Conservation (phyloP, 1,139 yeast species). For the Yamadazyma triangularis region DNA sequence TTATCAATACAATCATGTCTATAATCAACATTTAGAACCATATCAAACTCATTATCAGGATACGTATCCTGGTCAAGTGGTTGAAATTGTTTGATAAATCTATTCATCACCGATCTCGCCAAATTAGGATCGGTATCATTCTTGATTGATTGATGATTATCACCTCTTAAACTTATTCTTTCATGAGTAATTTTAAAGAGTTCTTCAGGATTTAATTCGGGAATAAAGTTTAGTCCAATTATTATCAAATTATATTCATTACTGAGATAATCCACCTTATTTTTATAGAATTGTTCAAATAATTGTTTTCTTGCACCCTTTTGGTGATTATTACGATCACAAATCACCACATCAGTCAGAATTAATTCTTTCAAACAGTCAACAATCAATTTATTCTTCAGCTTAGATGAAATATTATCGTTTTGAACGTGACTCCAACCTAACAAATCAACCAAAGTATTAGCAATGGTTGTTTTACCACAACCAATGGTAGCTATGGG, state of each 20-base stretch:
- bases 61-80: slow-evolving; percentile 37
- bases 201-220: slow-evolving; percentile 17
- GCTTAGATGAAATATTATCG: slow-evolving; percentile 61
- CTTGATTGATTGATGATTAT: slow-evolving; percentile 84
- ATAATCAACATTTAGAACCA: slow-evolving; percentile 54
- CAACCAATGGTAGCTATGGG: slow-evolving; percentile 93
- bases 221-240: slow-evolving; percentile 65
- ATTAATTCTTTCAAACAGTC: slow-evolving; percentile 38
- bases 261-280: slow-evolving; percentile 33
- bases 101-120: slow-evolving; percentile 60
- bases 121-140: slow-evolving; percentile 38
- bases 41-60: slow-evolving; percentile 71
- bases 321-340: slow-evolving; percentile 84
- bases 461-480: slow-evolving; percentile 85
- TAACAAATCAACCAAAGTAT: slow-evolving; percentile 52
- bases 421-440: slow-evolving; percentile 80
- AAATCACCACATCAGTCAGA: slow-evolving; percentile 49
- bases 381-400: slow-evolving; percentile 48
- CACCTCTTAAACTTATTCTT: slow-evolving; percentile 71
- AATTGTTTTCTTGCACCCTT: slow-evolving; percentile 64
- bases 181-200: slow-evolving; percentile 51
- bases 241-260: slow-evolving; percentile 35
- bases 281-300: slow-evolving; percentile 47
- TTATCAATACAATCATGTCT: slow-evolving; percentile 44
- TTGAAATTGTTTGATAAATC: slow-evolving; percentile 69